These are phyloP conservation scores for Pythium dissotocum DNA, from an alignment of 352 stramenopile genomes.

Conservation along the genomic window DNA sequence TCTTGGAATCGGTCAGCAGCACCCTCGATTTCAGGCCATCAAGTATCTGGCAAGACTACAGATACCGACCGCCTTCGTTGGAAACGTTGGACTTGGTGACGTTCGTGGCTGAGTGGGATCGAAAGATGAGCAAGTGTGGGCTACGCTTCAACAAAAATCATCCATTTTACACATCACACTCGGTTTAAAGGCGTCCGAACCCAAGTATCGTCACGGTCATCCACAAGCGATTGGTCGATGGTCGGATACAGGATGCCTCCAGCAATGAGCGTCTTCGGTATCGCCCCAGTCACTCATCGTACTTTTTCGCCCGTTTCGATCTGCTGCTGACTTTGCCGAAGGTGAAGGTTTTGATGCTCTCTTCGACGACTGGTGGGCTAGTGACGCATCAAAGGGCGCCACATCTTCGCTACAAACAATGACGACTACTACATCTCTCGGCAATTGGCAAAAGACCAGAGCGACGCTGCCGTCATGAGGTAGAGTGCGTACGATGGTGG, in stretches of 20 bases:
- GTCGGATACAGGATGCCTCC: background rate
- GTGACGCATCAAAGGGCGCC: too few relatives aligned
- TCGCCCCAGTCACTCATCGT: background rate
- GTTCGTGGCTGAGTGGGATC: background rate
- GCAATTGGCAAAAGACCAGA: too few relatives aligned
- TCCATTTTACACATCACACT: background rate
- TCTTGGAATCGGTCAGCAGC: background rate
- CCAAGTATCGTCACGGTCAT: background rate
- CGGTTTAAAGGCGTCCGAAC: background rate
- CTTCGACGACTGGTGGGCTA: background rate
- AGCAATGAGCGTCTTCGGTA: background rate
- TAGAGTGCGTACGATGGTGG: too few relatives aligned
- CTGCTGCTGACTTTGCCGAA: background rate
- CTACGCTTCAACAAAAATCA: background rate
- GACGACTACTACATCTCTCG: too few relatives aligned
- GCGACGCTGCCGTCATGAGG: too few relatives aligned
- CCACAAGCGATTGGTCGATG: background rate
- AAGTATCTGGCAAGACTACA: background rate
- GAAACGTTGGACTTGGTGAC: background rate
- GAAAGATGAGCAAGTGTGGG: background rate
- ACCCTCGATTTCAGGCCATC: background rate
- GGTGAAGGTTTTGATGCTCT: background rate
- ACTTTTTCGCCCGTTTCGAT: background rate
- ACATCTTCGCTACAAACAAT: too few relatives aligned
- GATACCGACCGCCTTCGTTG: background rate